Evolutionary conservation across 2,329 filamentous ascomycete genomes (phyloP), one percentile per base, ranked within the genome.

Genomic region (Zymoseptoria passerinii): DNA sequence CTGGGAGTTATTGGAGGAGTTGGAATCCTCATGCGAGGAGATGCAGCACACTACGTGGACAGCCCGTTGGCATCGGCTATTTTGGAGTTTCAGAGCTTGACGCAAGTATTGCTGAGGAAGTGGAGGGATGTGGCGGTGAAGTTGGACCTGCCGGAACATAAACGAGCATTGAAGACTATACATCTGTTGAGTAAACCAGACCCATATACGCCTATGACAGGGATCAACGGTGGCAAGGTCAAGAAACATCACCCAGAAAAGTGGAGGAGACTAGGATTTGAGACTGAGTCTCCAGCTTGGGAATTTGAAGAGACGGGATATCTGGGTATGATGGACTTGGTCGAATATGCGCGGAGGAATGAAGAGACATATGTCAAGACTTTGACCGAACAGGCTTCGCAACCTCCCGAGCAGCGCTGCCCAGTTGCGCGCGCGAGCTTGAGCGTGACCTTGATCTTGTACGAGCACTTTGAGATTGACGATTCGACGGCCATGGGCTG

Each of bases 311-410:
- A 83, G 48, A 88, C 89, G 28, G 94, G 94, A 0, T 97, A 92
- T 71, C 75, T 99, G 56, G 94, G 94, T 28, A 90, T 99, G 83
- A 97, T 99, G 92, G 94, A 99, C 72, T 75, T 99, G 68, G 90
- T 91, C 1, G 92, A 97, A 73, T 99, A 90, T 71, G 90, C 96
- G 53, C 84, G 88, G 68, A 95, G 91, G 71, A 87, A 96, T 70
- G 90, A 96, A 72, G 92, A 96, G 70, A 84, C 85, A 9, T 97
- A 95, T 66, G 92, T 96, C 71, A 96, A 95, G 75, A 80, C 95
- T 66, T 65, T 99, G 16, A 78, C 96, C 40, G 94, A 99, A 74
- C 94, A 99, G 74, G 87, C 89, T 3, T 84, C 86, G 6, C 84
- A 85, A 68, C 83, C 88, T 1, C 67, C 83, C 20, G 78, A 84